phyloP scores from a whole-genome alignment of 2,329 filamentous ascomycete species.

The Lanzia echinophila region DNA sequence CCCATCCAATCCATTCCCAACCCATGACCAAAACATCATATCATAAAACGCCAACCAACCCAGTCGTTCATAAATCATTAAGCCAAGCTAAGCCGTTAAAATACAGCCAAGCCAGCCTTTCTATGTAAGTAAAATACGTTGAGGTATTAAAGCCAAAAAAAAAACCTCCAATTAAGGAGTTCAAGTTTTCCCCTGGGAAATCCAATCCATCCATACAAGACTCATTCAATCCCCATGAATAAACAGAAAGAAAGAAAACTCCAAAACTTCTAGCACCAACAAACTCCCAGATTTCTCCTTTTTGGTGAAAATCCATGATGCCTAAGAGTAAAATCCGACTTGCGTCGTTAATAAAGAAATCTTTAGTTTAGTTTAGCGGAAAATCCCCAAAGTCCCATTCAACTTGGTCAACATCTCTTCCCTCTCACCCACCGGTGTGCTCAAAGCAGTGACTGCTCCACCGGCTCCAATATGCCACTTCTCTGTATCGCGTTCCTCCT shows the following conservation, averaged over 20 bases:
- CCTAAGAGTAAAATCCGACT: not conserved
- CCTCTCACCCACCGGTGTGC: constrained; percentile 71
- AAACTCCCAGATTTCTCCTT: not conserved
- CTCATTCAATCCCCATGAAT: too few relatives aligned
- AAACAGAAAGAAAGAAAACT: not conserved
- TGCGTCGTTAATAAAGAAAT: constrained; percentile 3
- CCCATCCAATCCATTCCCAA: too few relatives aligned
- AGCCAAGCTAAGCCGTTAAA: not conserved
- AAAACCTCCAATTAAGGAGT: too few relatives aligned
- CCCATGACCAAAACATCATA: too few relatives aligned
- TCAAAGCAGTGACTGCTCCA: constrained; percentile 81
- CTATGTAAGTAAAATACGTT: not conserved
- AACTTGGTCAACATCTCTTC: constrained; percentile 83
- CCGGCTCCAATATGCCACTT: constrained; percentile 83
- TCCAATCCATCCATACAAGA: too few relatives aligned
- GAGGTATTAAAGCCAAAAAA: not conserved
- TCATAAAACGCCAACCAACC: too few relatives aligned
- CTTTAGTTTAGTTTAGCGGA: constrained; percentile 10
- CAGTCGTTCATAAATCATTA: not conserved
- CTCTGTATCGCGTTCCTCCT: constrained; percentile 38
- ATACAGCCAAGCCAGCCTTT: not conserved
- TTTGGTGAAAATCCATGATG: not conserved
- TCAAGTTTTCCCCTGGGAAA: too few relatives aligned
- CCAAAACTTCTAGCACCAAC: not conserved
- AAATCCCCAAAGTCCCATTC: constrained; percentile 25